These are phyloP conservation scores for Chrysosporium queenslandicum DNA, from an alignment of 2,329 filamentous ascomycete species.

Conservation along the genomic window DNA sequence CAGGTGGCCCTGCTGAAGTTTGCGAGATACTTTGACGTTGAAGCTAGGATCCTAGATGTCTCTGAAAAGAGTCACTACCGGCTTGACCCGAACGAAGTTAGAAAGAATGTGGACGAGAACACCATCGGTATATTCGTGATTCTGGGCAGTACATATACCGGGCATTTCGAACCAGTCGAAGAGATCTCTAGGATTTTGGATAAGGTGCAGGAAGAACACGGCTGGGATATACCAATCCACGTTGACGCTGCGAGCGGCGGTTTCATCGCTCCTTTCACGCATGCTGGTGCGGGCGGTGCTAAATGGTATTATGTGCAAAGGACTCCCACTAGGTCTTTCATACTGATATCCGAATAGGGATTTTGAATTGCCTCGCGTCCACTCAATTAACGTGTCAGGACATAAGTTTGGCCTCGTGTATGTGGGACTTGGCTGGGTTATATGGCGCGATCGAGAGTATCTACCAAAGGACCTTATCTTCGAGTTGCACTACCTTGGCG, in stretches of 20 bases:
- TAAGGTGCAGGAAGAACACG: slow-evolving; percentile 51
- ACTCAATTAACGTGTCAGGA: slow-evolving; percentile 50
- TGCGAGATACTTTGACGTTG: slow-evolving; percentile 61
- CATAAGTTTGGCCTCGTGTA: slow-evolving; percentile 49
- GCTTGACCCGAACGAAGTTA: slow-evolving; percentile 54
- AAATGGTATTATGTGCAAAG: slow-evolving; percentile 43
- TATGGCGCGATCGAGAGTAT: slow-evolving; percentile 56
- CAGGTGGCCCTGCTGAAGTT: slow-evolving; percentile 67
- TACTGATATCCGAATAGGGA: slow-evolving; percentile 29
- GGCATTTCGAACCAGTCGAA: slow-evolving; percentile 62
- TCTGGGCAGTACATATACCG: slow-evolving; percentile 61
- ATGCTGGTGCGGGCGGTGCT: slow-evolving; percentile 34
- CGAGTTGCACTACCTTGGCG: slow-evolving; percentile 60
- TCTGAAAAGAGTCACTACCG: slow-evolving; percentile 51
- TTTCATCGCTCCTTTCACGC: slow-evolving; percentile 36
- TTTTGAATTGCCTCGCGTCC: slow-evolving; percentile 29
- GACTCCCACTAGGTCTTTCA: background rate
- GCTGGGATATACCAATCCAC: slow-evolving; percentile 55
- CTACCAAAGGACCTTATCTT: slow-evolving; percentile 61
- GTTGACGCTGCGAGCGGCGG: slow-evolving; percentile 37
- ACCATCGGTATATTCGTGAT: slow-evolving; percentile 69
- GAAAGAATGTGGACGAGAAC: slow-evolving; percentile 61
- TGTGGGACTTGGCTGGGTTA: slow-evolving; percentile 57
- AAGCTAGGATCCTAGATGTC: slow-evolving; percentile 55
- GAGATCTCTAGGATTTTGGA: slow-evolving; percentile 57